Evolutionary conservation across 305 asterid species (phyloP).

Genomic region (Fraxinus albicans): DNA sequence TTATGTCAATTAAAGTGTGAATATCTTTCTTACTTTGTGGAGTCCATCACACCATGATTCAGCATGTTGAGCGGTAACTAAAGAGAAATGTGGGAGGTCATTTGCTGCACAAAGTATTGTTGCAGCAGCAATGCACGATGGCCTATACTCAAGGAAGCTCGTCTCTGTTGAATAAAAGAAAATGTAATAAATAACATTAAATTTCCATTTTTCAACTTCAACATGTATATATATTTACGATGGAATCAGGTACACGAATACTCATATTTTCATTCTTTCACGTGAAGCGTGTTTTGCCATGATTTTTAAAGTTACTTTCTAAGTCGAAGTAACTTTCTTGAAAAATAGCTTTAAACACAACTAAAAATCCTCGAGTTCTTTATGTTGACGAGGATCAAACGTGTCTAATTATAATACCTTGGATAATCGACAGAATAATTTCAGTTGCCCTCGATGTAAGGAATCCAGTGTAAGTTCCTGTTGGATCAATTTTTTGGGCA

Average conservation of each 20-base stretch:
- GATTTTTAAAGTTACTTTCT: not conserved
- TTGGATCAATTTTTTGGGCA: conserved; percentile 70
- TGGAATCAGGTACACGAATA: not conserved
- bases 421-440: conserved; percentile 53
- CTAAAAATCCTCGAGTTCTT: not conserved
- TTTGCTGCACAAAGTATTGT: conserved; percentile 65
- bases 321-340: not conserved
- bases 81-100: conserved; percentile 58
- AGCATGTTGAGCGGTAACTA: conserved; percentile 61
- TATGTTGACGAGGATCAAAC: not conserved
- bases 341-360: not conserved
- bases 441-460: conserved; percentile 63
- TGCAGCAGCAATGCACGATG: conserved; percentile 84
- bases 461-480: conserved; percentile 52
- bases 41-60: conserved; percentile 80
- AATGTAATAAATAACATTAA: not conserved
- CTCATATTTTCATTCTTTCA: not conserved
- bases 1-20: not conserved
- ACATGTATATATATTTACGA: not conserved
- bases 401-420: conserved; percentile 40
- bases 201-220: not conserved
- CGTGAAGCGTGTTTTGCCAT: not conserved
- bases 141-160: conserved; percentile 63
- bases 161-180: conserved; percentile 40
- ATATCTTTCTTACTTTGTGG: conserved; percentile 41